These are phyloP conservation scores for Xerocomus amazonicus DNA, from an alignment of 1,284 basidiomycete species.

Conservation along the genomic window DNA sequence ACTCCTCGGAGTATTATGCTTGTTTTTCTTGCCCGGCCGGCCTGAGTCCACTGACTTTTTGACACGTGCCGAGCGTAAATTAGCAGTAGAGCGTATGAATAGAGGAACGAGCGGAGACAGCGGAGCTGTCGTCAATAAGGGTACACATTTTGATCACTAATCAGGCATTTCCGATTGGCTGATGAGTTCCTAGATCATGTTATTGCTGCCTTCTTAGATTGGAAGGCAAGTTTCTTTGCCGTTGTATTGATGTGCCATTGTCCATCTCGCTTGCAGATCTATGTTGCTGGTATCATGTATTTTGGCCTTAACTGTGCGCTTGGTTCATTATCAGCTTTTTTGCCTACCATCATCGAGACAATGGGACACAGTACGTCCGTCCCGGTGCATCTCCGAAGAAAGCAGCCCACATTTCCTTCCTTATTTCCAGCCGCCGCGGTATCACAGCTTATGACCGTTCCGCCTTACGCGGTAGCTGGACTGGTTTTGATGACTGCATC, in stretches of 20 bases:
- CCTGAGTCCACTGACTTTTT: constrained; percentile 75
- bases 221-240: constrained; percentile 48
- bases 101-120: constrained; percentile 63
- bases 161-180: neutral
- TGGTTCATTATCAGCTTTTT: constrained; percentile 77
- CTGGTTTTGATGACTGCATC: constrained; percentile 63
- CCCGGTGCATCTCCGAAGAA: neutral
- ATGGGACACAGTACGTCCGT: constrained; percentile 53
- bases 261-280: constrained; percentile 42
- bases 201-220: constrained; percentile 63
- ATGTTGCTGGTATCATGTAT: constrained; percentile 63
- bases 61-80: constrained; percentile 65
- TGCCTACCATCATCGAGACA: constrained; percentile 79
- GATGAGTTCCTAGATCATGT: constrained; percentile 48
- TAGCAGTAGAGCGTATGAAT: constrained; percentile 75
- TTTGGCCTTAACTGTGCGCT: constrained; percentile 79
- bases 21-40: constrained; percentile 69
- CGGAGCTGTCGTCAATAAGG: constrained; percentile 63
- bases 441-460: constrained; percentile 73
- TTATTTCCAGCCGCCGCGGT: constrained; percentile 41
- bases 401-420: neutral
- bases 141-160: constrained; percentile 34
- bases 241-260: neutral
- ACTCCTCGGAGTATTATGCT: constrained; percentile 61
- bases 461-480: constrained; percentile 75